These are phyloP conservation scores for Rhizopogon roseolus DNA, from an alignment of 768 basidiomycete species.

Conservation along the genomic window DNA sequence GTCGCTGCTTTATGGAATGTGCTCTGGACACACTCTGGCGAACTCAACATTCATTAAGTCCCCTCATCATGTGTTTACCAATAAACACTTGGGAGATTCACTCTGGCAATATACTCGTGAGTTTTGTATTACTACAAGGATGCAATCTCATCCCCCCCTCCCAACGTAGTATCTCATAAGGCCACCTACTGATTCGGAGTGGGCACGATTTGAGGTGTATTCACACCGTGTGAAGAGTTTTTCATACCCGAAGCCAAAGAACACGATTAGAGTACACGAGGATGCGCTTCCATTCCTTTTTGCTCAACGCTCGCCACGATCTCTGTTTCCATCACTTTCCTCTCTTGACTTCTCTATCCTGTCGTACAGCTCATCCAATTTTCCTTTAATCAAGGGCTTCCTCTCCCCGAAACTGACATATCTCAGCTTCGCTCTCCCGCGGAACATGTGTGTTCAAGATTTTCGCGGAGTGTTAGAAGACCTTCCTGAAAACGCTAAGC, in stretches of 20 bases:
- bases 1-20: constrained; percentile 21
- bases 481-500: constrained; percentile 15
- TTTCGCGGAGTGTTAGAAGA: constrained; percentile 19
- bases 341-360: constrained; percentile 23
- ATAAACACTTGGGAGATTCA: constrained; percentile 18
- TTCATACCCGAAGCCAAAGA: constrained; percentile 17
- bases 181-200: constrained; percentile 14
- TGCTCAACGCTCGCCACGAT: constrained; percentile 13
- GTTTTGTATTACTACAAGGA: background rate
- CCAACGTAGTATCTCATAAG: constrained; percentile 15
- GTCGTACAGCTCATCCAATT: constrained; percentile 15
- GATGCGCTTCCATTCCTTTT: constrained; percentile 16
- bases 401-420: constrained; percentile 17
- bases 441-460: constrained; percentile 10
- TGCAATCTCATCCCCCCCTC: background rate
- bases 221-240: constrained; percentile 18
- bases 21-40: constrained; percentile 27
- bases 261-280: constrained; percentile 20
- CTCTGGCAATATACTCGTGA: constrained; percentile 17
- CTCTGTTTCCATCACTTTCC: constrained; percentile 19
- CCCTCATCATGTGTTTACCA: constrained; percentile 25
- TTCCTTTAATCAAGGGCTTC: constrained; percentile 14
- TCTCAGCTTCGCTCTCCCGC: constrained; percentile 20
- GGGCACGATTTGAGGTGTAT: constrained; percentile 18
- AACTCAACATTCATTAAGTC: constrained; percentile 23